Base-by-base conservation (phyloP, 2,329 filamentous ascomycete species). In the Hypoxylon rubiginosum region DNA sequence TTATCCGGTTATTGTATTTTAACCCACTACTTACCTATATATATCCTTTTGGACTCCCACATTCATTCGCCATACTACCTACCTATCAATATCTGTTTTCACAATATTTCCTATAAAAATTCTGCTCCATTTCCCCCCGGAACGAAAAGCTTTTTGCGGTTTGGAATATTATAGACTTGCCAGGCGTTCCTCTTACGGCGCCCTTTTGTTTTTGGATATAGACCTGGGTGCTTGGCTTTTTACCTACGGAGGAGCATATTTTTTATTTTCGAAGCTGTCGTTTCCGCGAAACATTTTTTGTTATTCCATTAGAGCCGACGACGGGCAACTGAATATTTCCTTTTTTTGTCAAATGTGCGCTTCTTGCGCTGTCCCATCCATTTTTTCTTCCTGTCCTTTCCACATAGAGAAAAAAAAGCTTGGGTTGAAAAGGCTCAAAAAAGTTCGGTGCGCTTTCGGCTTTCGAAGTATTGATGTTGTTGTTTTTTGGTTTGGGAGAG, bases 141-240 rank as follows among this genome's bases (percentile, higher is more conserved):
- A 49, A 57, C 52, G 59, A 61, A 43, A 65, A 65, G 21, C 19
- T 58, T 58, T 58, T 19, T 48, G 55, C 43, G 43, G 50, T 46
- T 62, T 28, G 36, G 63, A 32, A 66, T 11, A 17, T n/a, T 61
- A 68, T 68, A 65, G 58, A 67, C 60, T 36, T 56, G 59, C 67
- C 51, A 8, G 64, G 64, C 64, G 62, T 41, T 21, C 52, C 26
- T 28, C 26, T 52, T 30, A 5, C 8, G 54, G 2, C 28, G 30
- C 26, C 49, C 24, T 36, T 58, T 32, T 61, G n/a, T 1, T 32
- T 52, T 52, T 53, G 55, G 55, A 49, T 34, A 64, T 68, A 63
- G 59, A 67, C 60, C 15, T 34, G 13, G 39, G 15, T 56, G 54
- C 51, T 60, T 43, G 41, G 19, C 21, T 52, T 39, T 5, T 4